These are phyloP conservation scores for Cladophialophora immunda DNA, from an alignment of 2,329 filamentous ascomycete species.

Conservation along the genomic window DNA sequence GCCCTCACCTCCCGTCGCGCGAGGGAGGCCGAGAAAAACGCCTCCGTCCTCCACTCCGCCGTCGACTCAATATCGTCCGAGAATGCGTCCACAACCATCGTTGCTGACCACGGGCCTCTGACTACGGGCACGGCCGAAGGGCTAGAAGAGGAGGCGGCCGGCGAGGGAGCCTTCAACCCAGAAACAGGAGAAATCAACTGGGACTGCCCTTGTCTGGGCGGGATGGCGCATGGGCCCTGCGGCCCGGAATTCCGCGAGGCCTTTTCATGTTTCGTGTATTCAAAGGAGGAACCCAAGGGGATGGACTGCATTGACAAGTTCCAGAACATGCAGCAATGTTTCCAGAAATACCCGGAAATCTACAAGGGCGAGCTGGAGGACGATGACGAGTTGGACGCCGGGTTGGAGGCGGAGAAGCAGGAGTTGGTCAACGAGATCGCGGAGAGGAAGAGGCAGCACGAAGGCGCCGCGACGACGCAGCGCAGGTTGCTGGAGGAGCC, in stretches of 20 bases:
- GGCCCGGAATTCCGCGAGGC: constrained; percentile 94
- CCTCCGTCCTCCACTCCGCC: constrained; percentile 59
- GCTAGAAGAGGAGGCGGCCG: constrained; percentile 80
- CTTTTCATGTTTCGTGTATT: constrained; percentile 99
- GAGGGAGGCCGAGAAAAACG: constrained; percentile 50
- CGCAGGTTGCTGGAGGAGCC: constrained; percentile 37
- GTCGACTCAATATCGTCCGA: constrained; percentile 35
- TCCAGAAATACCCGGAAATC: constrained; percentile 88
- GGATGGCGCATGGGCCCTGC: constrained; percentile 96
- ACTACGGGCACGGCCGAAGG: constrained; percentile 54
- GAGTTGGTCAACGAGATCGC: constrained; percentile 40
- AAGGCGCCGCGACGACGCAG: constrained; percentile 4
- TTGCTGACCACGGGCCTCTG: constrained; percentile 34
- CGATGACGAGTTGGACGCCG: constrained; percentile 67
- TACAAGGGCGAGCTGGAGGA: constrained; percentile 89
- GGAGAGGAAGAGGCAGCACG: constrained; percentile 38
- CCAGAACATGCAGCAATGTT: constrained; percentile 98
- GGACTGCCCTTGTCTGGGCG: constrained; percentile 97
- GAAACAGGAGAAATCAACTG: constrained; percentile 99
- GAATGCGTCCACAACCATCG: constrained; percentile 33
- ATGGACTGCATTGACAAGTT: constrained; percentile 98
- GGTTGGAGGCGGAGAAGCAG: constrained; percentile 46
- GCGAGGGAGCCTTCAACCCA: constrained; percentile 95
- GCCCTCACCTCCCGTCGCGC: constrained; percentile 38
- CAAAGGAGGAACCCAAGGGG: constrained; percentile 92